A percentile compares a stretch with the other conserved stretches of the same genome.
These are phyloP conservation scores for Neurospora sp. DNA, from an alignment of 495 filamentous ascomycete species.

Conservation along the genomic window DNA sequence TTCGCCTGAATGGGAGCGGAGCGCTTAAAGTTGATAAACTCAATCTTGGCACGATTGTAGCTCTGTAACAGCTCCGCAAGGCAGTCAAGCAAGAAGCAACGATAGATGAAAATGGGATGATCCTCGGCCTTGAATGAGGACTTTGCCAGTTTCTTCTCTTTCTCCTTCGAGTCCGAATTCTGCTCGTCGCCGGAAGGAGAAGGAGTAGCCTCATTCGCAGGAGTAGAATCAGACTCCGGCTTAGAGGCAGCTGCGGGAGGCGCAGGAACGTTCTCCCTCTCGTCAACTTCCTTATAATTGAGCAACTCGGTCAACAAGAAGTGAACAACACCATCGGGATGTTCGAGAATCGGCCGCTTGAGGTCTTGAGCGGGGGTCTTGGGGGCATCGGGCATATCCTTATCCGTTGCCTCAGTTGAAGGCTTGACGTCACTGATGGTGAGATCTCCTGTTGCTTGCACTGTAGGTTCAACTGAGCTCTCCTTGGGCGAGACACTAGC, in stretches of 20 bases:
- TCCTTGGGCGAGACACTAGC: slow-evolving; percentile 24
- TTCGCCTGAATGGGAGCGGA: slow-evolving; percentile 65
- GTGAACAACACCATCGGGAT: slow-evolving; percentile 91
- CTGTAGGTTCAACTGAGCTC: slow-evolving; percentile 27
- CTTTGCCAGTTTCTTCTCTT: slow-evolving; percentile 62
- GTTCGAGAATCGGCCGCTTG: slow-evolving; percentile 80
- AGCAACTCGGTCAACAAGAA: slow-evolving; percentile 91
- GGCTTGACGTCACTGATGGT: slow-evolving; percentile 43
- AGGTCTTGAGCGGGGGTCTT: slow-evolving; percentile 50
- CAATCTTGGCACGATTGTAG: slow-evolving; percentile 90
- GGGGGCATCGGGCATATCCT: slow-evolving; percentile 47
- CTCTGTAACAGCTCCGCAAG: slow-evolving; percentile 85
- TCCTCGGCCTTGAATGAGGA: slow-evolving; percentile 79
- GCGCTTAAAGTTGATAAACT: slow-evolving; percentile 98
- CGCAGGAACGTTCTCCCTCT: slow-evolving; percentile 44
- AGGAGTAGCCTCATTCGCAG: slow-evolving; percentile 15
- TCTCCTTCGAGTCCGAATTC: slow-evolving; percentile 22
- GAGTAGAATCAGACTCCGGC: slow-evolving; percentile 28
- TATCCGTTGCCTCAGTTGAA: slow-evolving; percentile 40
- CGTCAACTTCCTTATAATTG: slow-evolving; percentile 84
- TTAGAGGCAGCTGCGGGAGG: slow-evolving; percentile 15
- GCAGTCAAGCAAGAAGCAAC: slow-evolving; percentile 90
- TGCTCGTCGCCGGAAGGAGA: slow-evolving; percentile 14
- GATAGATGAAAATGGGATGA: slow-evolving; percentile 91
- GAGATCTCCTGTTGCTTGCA: slow-evolving; percentile 46